A percentile compares a stretch with the other conserved stretches of the same genome.
Conservation (phyloP, 306 rosid species). For the Luffa acutangula region DNA sequence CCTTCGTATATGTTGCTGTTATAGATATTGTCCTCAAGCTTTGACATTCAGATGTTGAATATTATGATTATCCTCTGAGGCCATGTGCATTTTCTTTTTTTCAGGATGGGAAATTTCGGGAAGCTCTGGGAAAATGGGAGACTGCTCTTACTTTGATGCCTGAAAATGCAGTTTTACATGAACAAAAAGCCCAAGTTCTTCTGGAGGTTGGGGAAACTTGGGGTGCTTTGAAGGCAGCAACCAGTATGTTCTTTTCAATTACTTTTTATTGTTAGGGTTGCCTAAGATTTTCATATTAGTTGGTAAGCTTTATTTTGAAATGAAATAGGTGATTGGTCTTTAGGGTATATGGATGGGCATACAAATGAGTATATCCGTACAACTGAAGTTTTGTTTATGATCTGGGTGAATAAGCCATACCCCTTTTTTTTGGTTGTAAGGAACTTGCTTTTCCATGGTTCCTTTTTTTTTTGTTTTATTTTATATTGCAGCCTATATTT, state of each 20-base stretch:
- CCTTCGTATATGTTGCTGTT: not conserved
- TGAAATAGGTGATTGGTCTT: not conserved
- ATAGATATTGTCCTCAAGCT: not conserved
- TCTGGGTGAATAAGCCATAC: not conserved
- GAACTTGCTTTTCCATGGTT: not conserved
- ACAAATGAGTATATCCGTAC: not conserved
- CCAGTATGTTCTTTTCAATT: constrained; percentile 33
- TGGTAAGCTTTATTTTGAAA: not conserved
- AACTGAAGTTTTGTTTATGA: not conserved
- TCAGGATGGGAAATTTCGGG: constrained; percentile 65
- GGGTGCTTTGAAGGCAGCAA: constrained; percentile 83
- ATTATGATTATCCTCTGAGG: not conserved
- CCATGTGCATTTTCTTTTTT: not conserved
- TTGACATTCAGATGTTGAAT: not conserved
- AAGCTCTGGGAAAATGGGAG: constrained; percentile 89
- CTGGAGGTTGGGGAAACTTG: constrained; percentile 86
- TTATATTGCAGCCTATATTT: not conserved
- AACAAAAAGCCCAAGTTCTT: constrained; percentile 81
- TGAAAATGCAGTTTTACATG: constrained; percentile 54
- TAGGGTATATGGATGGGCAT: not conserved
- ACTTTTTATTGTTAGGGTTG: not conserved
- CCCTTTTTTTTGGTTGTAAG: not conserved
- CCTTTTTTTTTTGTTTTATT: not conserved
- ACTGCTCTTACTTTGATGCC: constrained; percentile 68
- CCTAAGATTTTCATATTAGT: not conserved